These are phyloP conservation scores for Globisporangium lucens DNA, from an alignment of 352 stramenopile species.

Conservation along the genomic window DNA sequence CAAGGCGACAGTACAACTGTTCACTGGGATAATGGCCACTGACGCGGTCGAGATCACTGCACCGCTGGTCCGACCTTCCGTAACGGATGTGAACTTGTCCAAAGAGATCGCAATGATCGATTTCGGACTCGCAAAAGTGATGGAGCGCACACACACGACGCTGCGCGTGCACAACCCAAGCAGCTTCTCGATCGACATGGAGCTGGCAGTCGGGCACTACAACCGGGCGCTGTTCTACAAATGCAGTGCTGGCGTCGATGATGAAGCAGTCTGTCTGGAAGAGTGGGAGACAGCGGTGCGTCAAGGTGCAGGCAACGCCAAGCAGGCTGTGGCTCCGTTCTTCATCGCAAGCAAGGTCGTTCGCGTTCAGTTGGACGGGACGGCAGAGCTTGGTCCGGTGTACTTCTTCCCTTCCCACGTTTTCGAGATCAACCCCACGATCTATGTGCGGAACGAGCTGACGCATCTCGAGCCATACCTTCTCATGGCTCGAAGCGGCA, in stretches of 20 bases:
- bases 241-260: conserved; percentile 25
- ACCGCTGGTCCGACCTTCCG: conserved; percentile 30
- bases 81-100: conserved; percentile 18
- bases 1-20: conserved; percentile 28
- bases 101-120: background rate
- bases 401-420: conserved; percentile 54
- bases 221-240: conserved; percentile 47
- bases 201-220: conserved; percentile 34
- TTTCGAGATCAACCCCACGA: conserved; percentile 22
- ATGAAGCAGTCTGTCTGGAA: conserved; percentile 27
- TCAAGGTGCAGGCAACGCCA: background rate
- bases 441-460: conserved; percentile 66
- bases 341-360: conserved; percentile 29
- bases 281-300: conserved; percentile 28
- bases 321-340: conserved; percentile 26
- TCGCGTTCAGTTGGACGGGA: conserved; percentile 23
- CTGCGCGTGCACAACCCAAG: conserved; percentile 49
- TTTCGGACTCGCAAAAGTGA: conserved; percentile 44
- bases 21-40: conserved; percentile 36
- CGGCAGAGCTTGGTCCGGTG: conserved; percentile 45
- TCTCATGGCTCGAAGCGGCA: conserved; percentile 37
- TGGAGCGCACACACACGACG: conserved; percentile 21
- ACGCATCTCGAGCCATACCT: conserved; percentile 55
- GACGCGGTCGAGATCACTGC: conserved; percentile 30
- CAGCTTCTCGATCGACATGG: conserved; percentile 43